Conservation (phyloP, 805 yeast genomes). For the Kluyveromyces dobzhanskii region DNA sequence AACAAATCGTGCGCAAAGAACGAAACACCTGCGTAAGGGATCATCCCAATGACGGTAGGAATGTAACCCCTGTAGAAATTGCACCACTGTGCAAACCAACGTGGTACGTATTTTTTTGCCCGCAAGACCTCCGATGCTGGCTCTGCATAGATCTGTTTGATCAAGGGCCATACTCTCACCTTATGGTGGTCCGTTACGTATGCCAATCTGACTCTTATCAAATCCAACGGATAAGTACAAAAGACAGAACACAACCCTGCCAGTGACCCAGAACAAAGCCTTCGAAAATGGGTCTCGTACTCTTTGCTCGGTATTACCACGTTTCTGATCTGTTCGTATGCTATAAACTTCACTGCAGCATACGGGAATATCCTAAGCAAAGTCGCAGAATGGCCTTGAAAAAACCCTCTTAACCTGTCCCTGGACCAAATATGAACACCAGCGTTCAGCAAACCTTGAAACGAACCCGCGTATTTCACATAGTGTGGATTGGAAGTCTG, state of each 20-base stretch:
- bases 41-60: slow-evolving; percentile 91
- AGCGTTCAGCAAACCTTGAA: slow-evolving; percentile 68
- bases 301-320: slow-evolving; percentile 64
- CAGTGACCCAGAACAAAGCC: slow-evolving; percentile 82
- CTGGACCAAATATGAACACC: slow-evolving; percentile 51
- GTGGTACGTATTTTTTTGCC: slow-evolving; percentile 30
- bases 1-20: slow-evolving; percentile 88
- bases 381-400: slow-evolving; percentile 95
- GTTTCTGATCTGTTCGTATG: slow-evolving; percentile 86
- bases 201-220: slow-evolving; percentile 85
- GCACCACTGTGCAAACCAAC: slow-evolving; percentile 30
- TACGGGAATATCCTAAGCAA: slow-evolving; percentile 87
- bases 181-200: slow-evolving; percentile 54
- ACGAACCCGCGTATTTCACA: slow-evolving; percentile 68
- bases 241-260: slow-evolving; percentile 85
- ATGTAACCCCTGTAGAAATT: slow-evolving; percentile 92
- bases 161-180: slow-evolving; percentile 20
- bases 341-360: slow-evolving; percentile 94
- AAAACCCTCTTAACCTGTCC: slow-evolving; percentile 77
- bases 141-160: slow-evolving; percentile 24
- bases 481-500: slow-evolving; percentile 94
- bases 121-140: slow-evolving; percentile 26
- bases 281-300: slow-evolving; percentile 71
- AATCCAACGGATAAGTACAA: slow-evolving; percentile 85
- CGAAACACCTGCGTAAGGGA: slow-evolving; percentile 97